Evolutionary conservation across 2,329 filamentous ascomycete species (phyloP), one percentile per base, ranked within the genome.

Genomic region (Alternaria atra): DNA sequence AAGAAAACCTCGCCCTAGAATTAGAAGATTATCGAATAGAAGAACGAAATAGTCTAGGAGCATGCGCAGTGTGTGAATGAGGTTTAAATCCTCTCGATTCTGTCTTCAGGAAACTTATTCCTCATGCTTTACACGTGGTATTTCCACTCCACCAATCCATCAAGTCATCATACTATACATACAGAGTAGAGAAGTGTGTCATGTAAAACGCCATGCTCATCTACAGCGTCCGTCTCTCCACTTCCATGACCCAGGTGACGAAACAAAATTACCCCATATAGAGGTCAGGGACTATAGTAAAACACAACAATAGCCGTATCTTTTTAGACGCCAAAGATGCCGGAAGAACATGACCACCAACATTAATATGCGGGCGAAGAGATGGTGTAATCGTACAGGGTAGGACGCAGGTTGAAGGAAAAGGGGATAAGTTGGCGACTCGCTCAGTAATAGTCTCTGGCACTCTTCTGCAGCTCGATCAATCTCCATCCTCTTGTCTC

Each of bases 401-500:
- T 40, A 37, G 32, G 25, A 35, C 5, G 32, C 39, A 20, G 50
- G 47, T 53, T 25, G 34, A 58, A 60, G 13, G 35, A 54, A 55
- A 51, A 55, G 39, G 52, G 29, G 40, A 23, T 13, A 35, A 43
- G 32, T 25, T 20, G 23, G 46, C 39, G 61, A 65, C 35, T 58
- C 15, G 46, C 61, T 88, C 83, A 91, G 67, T 90, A 89, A 73
- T 91, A 98, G 82, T 99, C 95, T 74, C 95, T 89, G 57, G 92
- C 94, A 79, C 93, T 96, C 89, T 99, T 99, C 81, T 99, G 95
- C 84, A 99, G 89, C 83, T 99, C 95, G 76, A 99, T 98, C 79
- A 99, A 84, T 74, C 94, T 90, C 95, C 95, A 99, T 32, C 95
- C 95, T 75, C 94, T 87, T 10, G 95, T 99, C 83, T 99, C 95